Conservation (phyloP, 2,329 filamentous ascomycete species). For the Zasmidium cellare region DNA sequence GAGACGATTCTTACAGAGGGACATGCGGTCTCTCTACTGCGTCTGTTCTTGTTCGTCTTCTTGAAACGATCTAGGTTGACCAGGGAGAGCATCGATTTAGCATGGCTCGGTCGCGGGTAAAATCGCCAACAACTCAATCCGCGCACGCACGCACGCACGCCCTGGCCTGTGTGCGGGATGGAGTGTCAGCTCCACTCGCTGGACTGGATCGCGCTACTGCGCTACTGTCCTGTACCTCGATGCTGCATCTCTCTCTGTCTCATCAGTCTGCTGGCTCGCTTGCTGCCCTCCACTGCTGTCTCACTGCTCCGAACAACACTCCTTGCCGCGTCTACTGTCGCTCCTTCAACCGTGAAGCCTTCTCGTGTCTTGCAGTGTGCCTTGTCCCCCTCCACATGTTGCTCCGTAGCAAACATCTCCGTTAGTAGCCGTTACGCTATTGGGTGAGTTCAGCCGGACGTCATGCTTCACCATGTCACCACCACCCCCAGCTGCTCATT, state of each 20-base stretch:
- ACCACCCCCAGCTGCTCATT: slow-evolving; percentile 14
- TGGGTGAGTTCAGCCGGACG: slow-evolving; percentile 20
- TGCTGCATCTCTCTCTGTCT: slow-evolving; percentile 9
- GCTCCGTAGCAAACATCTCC: slow-evolving; percentile 20
- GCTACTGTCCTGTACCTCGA: neutral
- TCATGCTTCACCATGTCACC: slow-evolving; percentile 12
- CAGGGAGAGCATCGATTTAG: neutral
- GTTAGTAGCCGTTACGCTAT: slow-evolving; percentile 11
- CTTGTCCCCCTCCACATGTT: slow-evolving; percentile 5
- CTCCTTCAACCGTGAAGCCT: slow-evolving; percentile 7
- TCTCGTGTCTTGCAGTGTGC: slow-evolving; percentile 1
- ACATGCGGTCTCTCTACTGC: no score
- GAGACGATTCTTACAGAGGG: no score
- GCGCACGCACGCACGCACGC: no score
- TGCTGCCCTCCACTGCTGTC: no score
- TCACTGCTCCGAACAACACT: neutral
- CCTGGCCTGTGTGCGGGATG: neutral
- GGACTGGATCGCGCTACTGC: slow-evolving; percentile 13
- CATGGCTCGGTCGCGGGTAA: neutral
- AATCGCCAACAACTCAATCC: neutral
- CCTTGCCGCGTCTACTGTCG: neutral
- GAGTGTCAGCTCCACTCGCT: slow-evolving; percentile 13
- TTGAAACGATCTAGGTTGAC: neutral
- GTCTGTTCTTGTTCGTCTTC: no score
- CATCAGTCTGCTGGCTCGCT: no score